Percentiles rank a stretch among this genome's conserved stretches.
Evolutionary conservation across 805 yeast species (phyloP).

Genomic region (Metschnikowia similis): DNA sequence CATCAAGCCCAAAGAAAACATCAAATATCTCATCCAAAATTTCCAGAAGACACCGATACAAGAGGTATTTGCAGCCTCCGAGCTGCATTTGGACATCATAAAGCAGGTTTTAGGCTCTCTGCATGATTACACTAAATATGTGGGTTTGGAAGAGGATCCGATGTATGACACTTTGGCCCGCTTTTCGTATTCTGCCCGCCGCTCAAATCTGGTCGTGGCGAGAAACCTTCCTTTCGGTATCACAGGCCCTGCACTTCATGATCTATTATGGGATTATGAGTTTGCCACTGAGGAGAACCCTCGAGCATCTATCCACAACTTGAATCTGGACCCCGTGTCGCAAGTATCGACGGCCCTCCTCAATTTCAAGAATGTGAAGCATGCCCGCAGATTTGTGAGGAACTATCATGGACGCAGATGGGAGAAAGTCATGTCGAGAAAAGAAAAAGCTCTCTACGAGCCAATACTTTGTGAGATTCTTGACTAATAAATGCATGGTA

Average conservation of each 20-base stretch:
- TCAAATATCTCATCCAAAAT: slow-evolving; percentile 3
- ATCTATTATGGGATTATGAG: slow-evolving; percentile 48
- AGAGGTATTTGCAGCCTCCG: slow-evolving; percentile 7
- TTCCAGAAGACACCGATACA: slow-evolving; percentile 2
- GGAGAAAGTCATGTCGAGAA: slow-evolving; percentile 25
- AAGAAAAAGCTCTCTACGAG: slow-evolving; percentile 29
- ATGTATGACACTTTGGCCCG: slow-evolving; percentile 12
- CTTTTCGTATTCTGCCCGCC: slow-evolving; percentile 17
- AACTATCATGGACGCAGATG: slow-evolving; percentile 50
- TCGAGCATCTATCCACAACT: slow-evolving; percentile 19
- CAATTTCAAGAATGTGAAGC: slow-evolving; percentile 40
- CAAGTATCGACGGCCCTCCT: slow-evolving; percentile 31
- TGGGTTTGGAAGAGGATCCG: slow-evolving; percentile 11
- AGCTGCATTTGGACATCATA: slow-evolving; percentile 4
- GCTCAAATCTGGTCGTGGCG: slow-evolving; percentile 34
- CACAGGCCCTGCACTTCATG: slow-evolving; percentile 31
- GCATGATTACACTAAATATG: slow-evolving; percentile 8
- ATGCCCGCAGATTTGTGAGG: slow-evolving; percentile 49
- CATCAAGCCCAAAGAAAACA: slow-evolving; percentile 3
- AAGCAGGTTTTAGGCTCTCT: background rate
- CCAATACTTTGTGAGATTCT: slow-evolving; percentile 36
- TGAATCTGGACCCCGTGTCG: slow-evolving; percentile 23
- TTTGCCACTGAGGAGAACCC: slow-evolving; percentile 25
- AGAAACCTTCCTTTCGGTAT: slow-evolving; percentile 46
- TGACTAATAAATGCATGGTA: slow-evolving; percentile 13